A percentile compares a stretch with the other conserved stretches of the same genome.
Evolutionary conservation across 2,329 filamentous ascomycete species (phyloP).

Genomic region (Emericellopsis cladophorae): DNA sequence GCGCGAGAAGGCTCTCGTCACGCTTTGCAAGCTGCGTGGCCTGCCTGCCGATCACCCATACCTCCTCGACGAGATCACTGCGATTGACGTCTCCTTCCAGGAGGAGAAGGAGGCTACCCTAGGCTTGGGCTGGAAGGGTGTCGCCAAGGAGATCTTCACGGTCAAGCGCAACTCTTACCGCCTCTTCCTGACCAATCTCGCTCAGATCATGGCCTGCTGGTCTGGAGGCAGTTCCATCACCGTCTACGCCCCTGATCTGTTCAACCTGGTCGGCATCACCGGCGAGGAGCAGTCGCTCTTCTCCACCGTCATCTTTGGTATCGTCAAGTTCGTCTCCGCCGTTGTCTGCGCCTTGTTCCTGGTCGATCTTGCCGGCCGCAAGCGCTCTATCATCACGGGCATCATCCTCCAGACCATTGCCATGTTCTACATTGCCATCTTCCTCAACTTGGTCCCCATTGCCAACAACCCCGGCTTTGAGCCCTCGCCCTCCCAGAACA

Average conservation of each 20-base stretch:
- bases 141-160: conserved; percentile 8
- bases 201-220: conserved; percentile 8
- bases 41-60: conserved; percentile 23
- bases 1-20: conserved; percentile 18
- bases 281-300: conserved; percentile 9
- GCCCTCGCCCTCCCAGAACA: conserved; percentile 1
- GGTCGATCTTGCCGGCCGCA: conserved; percentile 15
- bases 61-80: conserved; percentile 19
- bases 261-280: conserved; percentile 8
- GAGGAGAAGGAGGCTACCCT: conserved; percentile 7
- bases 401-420: conserved; percentile 10
- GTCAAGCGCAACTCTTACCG: conserved; percentile 10
- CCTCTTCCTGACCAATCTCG: conserved; percentile 10
- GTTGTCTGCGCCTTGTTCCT: conserved; percentile 16
- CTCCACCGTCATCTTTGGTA: conserved; percentile 10
- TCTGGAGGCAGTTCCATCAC: conserved; percentile 8
- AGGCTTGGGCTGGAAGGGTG: conserved; percentile 5
- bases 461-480: conserved; percentile 6
- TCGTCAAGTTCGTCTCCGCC: conserved; percentile 11
- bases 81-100: conserved; percentile 10
- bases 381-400: conserved; percentile 12
- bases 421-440: conserved; percentile 15
- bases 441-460: conserved; percentile 7
- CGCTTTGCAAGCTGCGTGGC: conserved; percentile 22
- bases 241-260: conserved; percentile 10